These are phyloP conservation scores for Camelina laxa DNA, from an alignment of 345 rosid genomes.

Conservation along the genomic window DNA sequence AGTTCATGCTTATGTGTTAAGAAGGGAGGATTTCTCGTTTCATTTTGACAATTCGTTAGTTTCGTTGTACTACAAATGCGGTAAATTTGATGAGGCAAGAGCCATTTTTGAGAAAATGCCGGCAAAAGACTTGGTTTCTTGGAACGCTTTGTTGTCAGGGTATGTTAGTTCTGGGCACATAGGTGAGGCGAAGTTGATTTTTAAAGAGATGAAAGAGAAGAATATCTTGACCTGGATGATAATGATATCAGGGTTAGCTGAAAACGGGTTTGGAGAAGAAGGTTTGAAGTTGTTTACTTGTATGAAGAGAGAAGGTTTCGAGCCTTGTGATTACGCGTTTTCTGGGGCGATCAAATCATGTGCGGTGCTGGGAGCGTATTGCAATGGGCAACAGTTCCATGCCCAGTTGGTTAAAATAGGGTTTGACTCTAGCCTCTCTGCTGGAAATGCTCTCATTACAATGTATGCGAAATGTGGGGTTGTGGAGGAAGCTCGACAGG, in stretches of 20 bases:
- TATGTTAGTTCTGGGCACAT: slow-evolving; percentile 47
- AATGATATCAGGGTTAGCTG: slow-evolving; percentile 48
- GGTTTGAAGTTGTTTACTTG: slow-evolving; percentile 43
- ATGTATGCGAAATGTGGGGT: slow-evolving; percentile 50
- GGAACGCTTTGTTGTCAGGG: slow-evolving; percentile 49
- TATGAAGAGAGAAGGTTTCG: slow-evolving; percentile 47
- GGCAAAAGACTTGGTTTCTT: slow-evolving; percentile 46
- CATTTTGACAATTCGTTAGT: slow-evolving; percentile 44
- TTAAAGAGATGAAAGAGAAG: slow-evolving; percentile 45
- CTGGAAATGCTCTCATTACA: slow-evolving; percentile 47
- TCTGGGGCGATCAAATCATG: slow-evolving; percentile 45
- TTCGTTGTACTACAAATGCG: slow-evolving; percentile 46
- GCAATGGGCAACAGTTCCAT: slow-evolving; percentile 47
- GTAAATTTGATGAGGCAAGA: slow-evolving; percentile 42
- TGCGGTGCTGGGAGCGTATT: slow-evolving; percentile 42
- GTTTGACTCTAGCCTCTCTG: slow-evolving; percentile 45
- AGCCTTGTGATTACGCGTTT: slow-evolving; percentile 48
- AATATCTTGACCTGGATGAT: slow-evolving; percentile 45
- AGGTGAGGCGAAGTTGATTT: slow-evolving; percentile 46
- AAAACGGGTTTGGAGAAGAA: slow-evolving; percentile 48
- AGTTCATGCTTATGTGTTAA: slow-evolving; percentile 43
- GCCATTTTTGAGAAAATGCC: slow-evolving; percentile 45
- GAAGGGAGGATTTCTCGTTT: slow-evolving; percentile 40
- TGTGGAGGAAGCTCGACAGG: slow-evolving; percentile 42
- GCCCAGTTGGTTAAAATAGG: slow-evolving; percentile 44